Percentiles rank a stretch among this genome's conserved stretches.
phyloP scores from a whole-genome alignment of 768 basidiomycete species.

The Ephemerocybe angulata region DNA sequence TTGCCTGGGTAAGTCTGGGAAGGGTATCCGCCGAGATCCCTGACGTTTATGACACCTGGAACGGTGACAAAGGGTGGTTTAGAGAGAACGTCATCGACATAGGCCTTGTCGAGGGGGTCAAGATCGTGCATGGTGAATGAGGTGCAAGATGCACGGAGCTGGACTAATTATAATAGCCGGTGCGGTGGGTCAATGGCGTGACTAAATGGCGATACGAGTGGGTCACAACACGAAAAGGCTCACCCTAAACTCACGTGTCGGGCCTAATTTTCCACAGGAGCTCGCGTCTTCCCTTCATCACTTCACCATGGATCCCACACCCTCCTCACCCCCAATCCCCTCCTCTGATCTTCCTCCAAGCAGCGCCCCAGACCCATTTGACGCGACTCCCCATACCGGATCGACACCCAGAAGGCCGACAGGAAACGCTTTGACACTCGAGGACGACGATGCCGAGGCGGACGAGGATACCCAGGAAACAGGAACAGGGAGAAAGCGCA shows the following conservation, averaged over 20 bases:
- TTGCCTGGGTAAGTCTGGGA: slow-evolving; percentile 43
- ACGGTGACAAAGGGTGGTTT: slow-evolving; percentile 67
- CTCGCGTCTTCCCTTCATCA: slow-evolving; percentile 24
- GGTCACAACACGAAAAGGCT: slow-evolving; percentile 34
- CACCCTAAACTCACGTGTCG: slow-evolving; percentile 32
- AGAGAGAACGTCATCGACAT: slow-evolving; percentile 63
- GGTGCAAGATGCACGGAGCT: not conserved
- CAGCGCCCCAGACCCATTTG: slow-evolving; percentile 38
- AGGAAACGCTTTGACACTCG: slow-evolving; percentile 53
- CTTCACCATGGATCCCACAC: slow-evolving; percentile 49
- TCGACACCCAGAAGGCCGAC: slow-evolving; percentile 37
- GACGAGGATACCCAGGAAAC: slow-evolving; percentile 35
- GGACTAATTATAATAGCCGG: too few relatives aligned
- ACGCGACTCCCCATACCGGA: slow-evolving; percentile 28
- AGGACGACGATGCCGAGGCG: slow-evolving; percentile 51
- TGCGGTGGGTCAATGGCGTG: not conserved
- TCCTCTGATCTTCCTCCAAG: slow-evolving; percentile 52
- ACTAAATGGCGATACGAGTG: not conserved
- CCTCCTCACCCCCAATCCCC: slow-evolving; percentile 54
- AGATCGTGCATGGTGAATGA: slow-evolving; percentile 41
- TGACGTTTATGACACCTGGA: slow-evolving; percentile 71
- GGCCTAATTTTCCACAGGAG: slow-evolving; percentile 31
- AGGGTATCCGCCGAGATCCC: slow-evolving; percentile 66
- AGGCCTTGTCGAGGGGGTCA: slow-evolving; percentile 62
- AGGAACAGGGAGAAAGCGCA: slow-evolving; percentile 31